Evolutionary conservation across 2,329 filamentous ascomycete genomes (phyloP).

Genomic region (Monosporascus sp.): DNA sequence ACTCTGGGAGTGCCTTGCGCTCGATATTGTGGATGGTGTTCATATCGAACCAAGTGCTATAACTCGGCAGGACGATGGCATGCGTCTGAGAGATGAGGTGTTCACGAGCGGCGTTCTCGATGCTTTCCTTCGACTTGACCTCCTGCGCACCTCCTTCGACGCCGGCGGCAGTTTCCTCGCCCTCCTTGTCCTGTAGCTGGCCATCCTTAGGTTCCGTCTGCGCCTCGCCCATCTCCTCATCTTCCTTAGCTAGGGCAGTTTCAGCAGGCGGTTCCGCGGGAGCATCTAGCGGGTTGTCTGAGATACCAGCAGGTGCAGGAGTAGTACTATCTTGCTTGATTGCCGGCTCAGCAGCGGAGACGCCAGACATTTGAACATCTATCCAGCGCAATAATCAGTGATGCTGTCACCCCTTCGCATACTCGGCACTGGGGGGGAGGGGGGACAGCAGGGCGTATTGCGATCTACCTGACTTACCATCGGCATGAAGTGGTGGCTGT

Average conservation of each 20-base stretch:
- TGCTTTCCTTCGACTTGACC: conserved; percentile 69
- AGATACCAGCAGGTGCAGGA: conserved; percentile 46
- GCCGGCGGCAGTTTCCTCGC: conserved; percentile 40
- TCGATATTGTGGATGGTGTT: conserved; percentile 85
- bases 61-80: conserved; percentile 92
- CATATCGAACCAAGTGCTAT: conserved; percentile 99
- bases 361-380: conserved; percentile 63
- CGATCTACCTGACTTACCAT: conserved; percentile 36
- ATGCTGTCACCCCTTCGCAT: not conserved
- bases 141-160: conserved; percentile 47
- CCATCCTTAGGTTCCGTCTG: conserved; percentile 46
- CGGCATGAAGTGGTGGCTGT: conserved; percentile 47
- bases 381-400: conserved; percentile 16
- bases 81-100: conserved; percentile 92
- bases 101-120: conserved; percentile 82
- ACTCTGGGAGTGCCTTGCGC: conserved; percentile 91
- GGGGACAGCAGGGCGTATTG: conserved; percentile 1
- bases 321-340: conserved; percentile 59
- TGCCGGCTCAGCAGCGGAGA: conserved; percentile 37
- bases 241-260: conserved; percentile 56
- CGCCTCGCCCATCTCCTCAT: conserved; percentile 76
- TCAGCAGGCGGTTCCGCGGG: conserved; percentile 60
- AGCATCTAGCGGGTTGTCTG: conserved; percentile 65
- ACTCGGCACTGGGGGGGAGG: conserved; percentile 1
- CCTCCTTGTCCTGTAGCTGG: conserved; percentile 35